These are phyloP conservation scores for Eimeria mitis DNA, from an alignment of 169 alveolate species.

Conservation along the genomic window DNA sequence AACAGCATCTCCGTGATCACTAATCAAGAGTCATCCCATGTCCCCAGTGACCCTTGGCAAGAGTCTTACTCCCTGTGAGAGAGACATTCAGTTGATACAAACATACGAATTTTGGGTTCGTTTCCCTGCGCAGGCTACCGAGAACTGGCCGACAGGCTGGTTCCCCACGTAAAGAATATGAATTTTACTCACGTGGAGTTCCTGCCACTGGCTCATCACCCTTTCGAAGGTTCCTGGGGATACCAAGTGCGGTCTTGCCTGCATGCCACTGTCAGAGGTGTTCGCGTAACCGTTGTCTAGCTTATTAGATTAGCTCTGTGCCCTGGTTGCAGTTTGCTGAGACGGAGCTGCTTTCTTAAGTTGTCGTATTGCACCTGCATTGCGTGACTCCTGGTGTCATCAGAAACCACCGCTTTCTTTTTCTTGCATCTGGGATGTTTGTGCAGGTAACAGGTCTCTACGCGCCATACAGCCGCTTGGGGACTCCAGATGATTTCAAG, in stretches of 20 bases:
- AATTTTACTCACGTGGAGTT: conserved; percentile 89
- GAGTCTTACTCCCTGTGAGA: neutral
- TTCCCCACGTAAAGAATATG: conserved; percentile 84
- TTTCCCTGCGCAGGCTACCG: conserved; percentile 79
- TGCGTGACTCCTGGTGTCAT: neutral
- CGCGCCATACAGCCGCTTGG: conserved; percentile 88
- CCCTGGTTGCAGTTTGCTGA: neutral
- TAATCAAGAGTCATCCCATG: neutral
- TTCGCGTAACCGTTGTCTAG: neutral
- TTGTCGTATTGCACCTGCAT: neutral
- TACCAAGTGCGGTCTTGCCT: conserved; percentile 83
- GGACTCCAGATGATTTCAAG: conserved; percentile 87
- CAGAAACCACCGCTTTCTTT: neutral
- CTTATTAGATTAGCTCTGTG: neutral
- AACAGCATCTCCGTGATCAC: neutral
- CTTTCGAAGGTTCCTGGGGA: conserved; percentile 90
- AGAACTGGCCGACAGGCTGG: conserved; percentile 87
- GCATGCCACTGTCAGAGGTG: neutral
- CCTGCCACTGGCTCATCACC: conserved; percentile 89
- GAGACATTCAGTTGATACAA: neutral
- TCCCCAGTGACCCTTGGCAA: neutral
- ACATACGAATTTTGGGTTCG: neutral
- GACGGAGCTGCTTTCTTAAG: neutral
- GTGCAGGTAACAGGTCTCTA: conserved; percentile 86
- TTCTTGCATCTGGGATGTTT: neutral